These are phyloP conservation scores for Calycina herbarum DNA, from an alignment of 2,329 filamentous ascomycete genomes.

Conservation along the genomic window DNA sequence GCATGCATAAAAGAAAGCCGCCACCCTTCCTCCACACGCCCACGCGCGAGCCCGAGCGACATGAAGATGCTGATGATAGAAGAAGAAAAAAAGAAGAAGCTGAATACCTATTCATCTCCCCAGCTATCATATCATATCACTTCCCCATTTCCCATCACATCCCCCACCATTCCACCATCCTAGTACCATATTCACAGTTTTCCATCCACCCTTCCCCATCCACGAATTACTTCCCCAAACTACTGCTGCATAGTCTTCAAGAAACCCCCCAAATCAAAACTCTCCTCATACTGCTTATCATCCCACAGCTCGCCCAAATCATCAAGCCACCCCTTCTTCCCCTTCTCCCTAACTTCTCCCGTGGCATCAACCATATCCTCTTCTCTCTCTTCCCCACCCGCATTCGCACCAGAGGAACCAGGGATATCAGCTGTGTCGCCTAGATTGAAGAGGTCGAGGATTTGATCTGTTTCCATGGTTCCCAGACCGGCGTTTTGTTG, in stretches of 20 bases:
- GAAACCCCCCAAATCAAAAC: slow-evolving; percentile 94
- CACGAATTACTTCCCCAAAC: not conserved
- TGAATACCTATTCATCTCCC: too few relatives aligned
- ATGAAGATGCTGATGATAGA: too few relatives aligned
- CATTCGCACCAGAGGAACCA: slow-evolving; percentile 44
- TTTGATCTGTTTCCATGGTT: slow-evolving; percentile 97
- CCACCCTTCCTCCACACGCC: too few relatives aligned
- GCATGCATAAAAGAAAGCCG: too few relatives aligned
- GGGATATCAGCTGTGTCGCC: slow-evolving; percentile 72
- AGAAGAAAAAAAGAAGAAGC: too few relatives aligned
- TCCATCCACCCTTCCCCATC: too few relatives aligned
- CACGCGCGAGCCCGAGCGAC: too few relatives aligned
- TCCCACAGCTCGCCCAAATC: slow-evolving; percentile 97
- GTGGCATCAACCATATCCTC: slow-evolving; percentile 93
- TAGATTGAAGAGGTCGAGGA: slow-evolving; percentile 92
- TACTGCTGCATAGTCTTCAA: slow-evolving; percentile 79
- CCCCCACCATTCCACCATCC: too few relatives aligned
- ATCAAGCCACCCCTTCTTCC: slow-evolving; percentile 95
- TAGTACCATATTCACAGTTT: too few relatives aligned
- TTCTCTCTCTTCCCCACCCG: slow-evolving; percentile 60
- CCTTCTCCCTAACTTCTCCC: slow-evolving; percentile 88
- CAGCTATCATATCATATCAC: too few relatives aligned
- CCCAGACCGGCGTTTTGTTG: slow-evolving; percentile 94
- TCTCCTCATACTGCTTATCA: slow-evolving; percentile 95
- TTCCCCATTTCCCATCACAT: too few relatives aligned